Evolutionary conservation across 2,329 filamentous ascomycete species (phyloP).

Genomic region (Fusarium foetens): DNA sequence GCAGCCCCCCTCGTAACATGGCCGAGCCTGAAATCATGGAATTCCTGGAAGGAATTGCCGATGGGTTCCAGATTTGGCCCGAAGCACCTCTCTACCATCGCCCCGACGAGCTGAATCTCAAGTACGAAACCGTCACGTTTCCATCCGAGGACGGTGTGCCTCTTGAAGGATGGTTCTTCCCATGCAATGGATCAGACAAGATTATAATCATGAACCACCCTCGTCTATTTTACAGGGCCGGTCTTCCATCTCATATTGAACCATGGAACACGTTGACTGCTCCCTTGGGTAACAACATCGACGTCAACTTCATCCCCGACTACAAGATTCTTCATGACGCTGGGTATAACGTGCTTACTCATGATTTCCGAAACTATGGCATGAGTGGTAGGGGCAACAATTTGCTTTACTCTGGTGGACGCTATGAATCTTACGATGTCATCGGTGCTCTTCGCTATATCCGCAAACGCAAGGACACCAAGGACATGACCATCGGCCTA

Average conservation of each 20-base stretch:
- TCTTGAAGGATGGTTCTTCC: background rate
- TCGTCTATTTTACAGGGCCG: background rate
- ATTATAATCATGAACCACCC: background rate
- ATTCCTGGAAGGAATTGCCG: background rate
- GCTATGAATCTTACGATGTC: background rate
- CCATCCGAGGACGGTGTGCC: background rate
- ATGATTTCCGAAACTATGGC: background rate
- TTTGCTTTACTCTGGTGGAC: background rate
- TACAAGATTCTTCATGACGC: background rate
- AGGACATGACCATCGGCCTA: background rate
- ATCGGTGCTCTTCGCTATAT: background rate
- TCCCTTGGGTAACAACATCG: background rate
- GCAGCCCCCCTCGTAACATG: background rate
- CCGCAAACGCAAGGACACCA: background rate
- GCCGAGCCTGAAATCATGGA: background rate
- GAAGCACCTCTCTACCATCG: background rate
- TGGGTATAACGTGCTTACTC: background rate
- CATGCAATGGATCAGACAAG: background rate
- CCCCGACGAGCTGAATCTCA: background rate
- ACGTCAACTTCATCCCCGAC: background rate
- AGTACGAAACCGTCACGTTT: background rate
- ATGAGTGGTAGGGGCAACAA: background rate
- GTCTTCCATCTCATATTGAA: background rate
- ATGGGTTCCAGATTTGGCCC: background rate
- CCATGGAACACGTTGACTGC: background rate